Percentiles rank a stretch among this genome's conserved stretches.
Conservation (phyloP, 176 grass and related monocot species). For the Ensete glaucum region DNA sequence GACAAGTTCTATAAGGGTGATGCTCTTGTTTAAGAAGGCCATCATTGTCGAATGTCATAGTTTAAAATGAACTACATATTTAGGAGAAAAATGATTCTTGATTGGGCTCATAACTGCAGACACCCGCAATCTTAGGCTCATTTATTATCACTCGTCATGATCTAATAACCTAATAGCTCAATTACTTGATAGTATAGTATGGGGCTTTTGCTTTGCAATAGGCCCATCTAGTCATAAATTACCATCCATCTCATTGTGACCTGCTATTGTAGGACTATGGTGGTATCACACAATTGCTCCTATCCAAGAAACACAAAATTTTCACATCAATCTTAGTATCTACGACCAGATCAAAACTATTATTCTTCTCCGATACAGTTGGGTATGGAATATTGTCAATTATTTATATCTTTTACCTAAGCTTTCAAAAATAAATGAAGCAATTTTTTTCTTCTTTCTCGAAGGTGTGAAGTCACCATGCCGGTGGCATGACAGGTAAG, state of each 20-base stretch:
- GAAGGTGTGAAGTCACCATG: not conserved
- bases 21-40: too few relatives aligned
- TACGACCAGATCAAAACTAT: not conserved
- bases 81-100: too few relatives aligned
- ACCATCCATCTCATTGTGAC: not conserved
- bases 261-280: not conserved
- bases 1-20: too few relatives aligned
- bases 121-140: too few relatives aligned
- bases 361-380: not conserved
- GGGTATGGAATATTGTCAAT: not conserved
- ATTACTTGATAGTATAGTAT: too few relatives aligned
- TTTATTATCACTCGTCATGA: too few relatives aligned
- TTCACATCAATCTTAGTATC: not conserved
- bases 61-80: too few relatives aligned
- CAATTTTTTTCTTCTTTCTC: not conserved
- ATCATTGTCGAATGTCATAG: too few relatives aligned
- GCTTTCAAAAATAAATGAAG: not conserved
- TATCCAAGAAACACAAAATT: too few relatives aligned
- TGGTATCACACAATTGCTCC: not conserved
- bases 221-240: not conserved
- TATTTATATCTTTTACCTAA: not conserved
- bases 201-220: not conserved
- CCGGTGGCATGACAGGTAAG: not conserved
- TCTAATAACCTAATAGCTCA: too few relatives aligned
- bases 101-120: too few relatives aligned